A percentile compares a stretch with the other conserved stretches of the same genome.
Evolutionary conservation across 2,329 filamentous ascomycete species (phyloP).

Genomic region (Fusarium sp.): DNA sequence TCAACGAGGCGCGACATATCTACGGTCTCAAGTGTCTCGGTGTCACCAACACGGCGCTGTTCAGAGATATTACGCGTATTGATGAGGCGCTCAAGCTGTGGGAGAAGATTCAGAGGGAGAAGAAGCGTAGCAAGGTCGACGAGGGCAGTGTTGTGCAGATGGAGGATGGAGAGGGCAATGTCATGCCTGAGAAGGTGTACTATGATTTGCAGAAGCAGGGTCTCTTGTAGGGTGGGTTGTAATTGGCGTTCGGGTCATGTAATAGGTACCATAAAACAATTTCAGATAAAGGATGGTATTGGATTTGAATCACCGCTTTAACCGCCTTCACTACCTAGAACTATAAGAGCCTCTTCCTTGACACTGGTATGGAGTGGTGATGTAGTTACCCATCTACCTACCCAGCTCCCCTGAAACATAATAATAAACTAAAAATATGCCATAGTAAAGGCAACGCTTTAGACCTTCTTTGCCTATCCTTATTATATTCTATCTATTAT

Average conservation of each 20-base stretch:
- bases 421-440: neutral
- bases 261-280: neutral
- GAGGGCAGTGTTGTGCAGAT: slow-evolving; percentile 93
- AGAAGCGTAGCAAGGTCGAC: slow-evolving; percentile 76
- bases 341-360: neutral
- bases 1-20: slow-evolving; percentile 91
- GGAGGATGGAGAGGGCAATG: slow-evolving; percentile 97
- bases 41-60: slow-evolving; percentile 88
- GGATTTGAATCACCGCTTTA: too few species aligned
- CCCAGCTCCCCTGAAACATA: neutral
- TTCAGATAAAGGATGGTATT: neutral
- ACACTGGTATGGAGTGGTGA: neutral
- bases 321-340: too few species aligned
- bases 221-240: slow-evolving; percentile 63
- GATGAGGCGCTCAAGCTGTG: slow-evolving; percentile 87
- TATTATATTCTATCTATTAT: neutral
- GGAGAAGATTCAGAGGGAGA: slow-evolving; percentile 90
- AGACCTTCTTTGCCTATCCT: neutral
- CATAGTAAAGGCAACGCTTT: neutral
- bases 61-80: slow-evolving; percentile 92
- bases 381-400: neutral
- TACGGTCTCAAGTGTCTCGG: slow-evolving; percentile 94
- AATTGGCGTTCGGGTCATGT: neutral
- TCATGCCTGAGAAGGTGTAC: slow-evolving; percentile 99
- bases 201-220: slow-evolving; percentile 94